These are phyloP conservation scores for Jasminum sambac DNA, from an alignment of 257 asterid species.

Conservation along the genomic window DNA sequence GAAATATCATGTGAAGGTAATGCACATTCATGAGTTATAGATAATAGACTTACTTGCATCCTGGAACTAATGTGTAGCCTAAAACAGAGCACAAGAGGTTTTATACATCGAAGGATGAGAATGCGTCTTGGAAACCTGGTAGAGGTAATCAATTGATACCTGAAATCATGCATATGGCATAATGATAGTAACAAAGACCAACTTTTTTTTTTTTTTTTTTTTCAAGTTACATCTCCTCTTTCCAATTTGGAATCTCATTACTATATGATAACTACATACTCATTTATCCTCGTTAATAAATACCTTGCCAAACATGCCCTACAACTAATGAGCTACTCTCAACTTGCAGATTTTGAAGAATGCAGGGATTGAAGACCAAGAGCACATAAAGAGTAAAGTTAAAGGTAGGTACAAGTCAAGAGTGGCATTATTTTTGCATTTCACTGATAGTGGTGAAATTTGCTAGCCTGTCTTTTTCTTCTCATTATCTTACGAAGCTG, in stretches of 20 bases:
- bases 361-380: conserved; percentile 44
- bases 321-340: conserved; percentile 24
- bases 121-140: conserved; percentile 59
- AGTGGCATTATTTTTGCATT: conserved; percentile 4
- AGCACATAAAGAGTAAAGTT: conserved; percentile 34
- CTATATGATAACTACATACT: conserved; percentile 15
- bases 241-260: neutral
- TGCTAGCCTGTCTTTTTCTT: neutral
- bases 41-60: neutral
- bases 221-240: neutral
- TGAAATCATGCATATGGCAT: neutral
- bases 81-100: conserved; percentile 76
- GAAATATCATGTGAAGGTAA: conserved; percentile 84
- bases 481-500: neutral
- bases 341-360: conserved; percentile 53
- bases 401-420: conserved; percentile 46
- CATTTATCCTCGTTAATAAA: no score
- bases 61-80: conserved; percentile 28
- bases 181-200: conserved; percentile 4
- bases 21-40: conserved; percentile 24
- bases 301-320: no score
- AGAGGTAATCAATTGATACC: conserved; percentile 49
- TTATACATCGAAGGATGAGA: conserved; percentile 85
- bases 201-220: neutral
- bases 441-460: neutral